Evolutionary conservation across 805 yeast genomes (phyloP).

Genomic region (Barnettozyma vustinii): DNA sequence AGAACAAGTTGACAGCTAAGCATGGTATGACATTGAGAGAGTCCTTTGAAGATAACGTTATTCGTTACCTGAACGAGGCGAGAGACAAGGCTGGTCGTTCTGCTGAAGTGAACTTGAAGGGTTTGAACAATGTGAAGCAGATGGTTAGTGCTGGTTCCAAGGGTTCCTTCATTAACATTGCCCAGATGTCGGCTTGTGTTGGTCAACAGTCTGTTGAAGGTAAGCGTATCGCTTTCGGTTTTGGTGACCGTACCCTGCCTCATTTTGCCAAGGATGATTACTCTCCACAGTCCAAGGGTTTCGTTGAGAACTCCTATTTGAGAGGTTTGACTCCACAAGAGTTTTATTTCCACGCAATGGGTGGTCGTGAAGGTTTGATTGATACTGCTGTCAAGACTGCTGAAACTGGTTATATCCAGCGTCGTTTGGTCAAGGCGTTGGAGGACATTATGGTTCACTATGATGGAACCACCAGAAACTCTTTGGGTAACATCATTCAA

Average conservation of each 20-base stretch:
- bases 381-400: conserved; percentile 99
- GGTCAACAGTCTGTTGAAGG: conserved; percentile 99
- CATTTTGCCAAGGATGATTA: conserved; percentile 98
- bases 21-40: conserved; percentile 99
- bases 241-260: conserved; percentile 92
- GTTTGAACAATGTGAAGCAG: conserved; percentile 92
- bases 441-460: conserved; percentile 98
- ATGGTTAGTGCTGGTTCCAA: conserved; percentile 99
- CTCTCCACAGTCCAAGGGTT: conserved; percentile 97
- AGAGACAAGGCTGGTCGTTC: conserved; percentile 99
- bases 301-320: conserved; percentile 93
- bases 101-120: conserved; percentile 94
- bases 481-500: conserved; percentile 93
- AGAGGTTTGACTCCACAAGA: conserved; percentile 99
- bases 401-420: conserved; percentile 97
- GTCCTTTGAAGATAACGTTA: conserved; percentile 95
- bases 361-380: conserved; percentile 99
- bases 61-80: conserved; percentile 92
- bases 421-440: conserved; percentile 93
- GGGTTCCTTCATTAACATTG: conserved; percentile 97
- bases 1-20: conserved; percentile 82
- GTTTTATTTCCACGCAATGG: conserved; percentile 99
- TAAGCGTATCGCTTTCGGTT: conserved; percentile 97
- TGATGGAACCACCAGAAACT: conserved; percentile 97
- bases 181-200: conserved; percentile 99